Evolutionary conservation across 805 yeast genomes (phyloP).

Genomic region (Lipomyces sp.): DNA sequence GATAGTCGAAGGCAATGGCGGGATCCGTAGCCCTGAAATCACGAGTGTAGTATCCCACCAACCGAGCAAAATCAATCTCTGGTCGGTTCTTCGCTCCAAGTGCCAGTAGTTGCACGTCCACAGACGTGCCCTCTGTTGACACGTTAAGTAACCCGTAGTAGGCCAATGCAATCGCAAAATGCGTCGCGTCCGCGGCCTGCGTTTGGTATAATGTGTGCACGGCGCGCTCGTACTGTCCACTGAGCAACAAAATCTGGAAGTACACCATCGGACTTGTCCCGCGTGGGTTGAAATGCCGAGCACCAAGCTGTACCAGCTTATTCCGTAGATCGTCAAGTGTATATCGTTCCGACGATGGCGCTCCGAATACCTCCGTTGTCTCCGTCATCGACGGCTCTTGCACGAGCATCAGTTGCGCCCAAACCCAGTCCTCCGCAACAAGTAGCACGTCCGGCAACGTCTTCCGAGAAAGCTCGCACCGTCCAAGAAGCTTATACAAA

Average conservation of each 20-base stretch:
- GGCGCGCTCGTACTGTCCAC: constrained; percentile 81
- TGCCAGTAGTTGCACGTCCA: constrained; percentile 39
- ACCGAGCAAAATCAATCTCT: constrained; percentile 50
- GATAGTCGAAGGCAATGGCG: constrained; percentile 84
- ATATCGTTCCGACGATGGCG: constrained; percentile 42
- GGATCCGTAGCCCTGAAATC: constrained; percentile 84
- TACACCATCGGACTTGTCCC: constrained; percentile 67
- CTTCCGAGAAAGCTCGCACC: constrained; percentile 71
- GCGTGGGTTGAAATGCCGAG: constrained; percentile 58
- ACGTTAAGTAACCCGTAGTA: constrained; percentile 67
- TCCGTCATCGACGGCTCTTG: constrained; percentile 19
- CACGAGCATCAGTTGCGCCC: constrained; percentile 83
- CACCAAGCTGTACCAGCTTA: constrained; percentile 67
- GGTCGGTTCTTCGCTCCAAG: constrained; percentile 38
- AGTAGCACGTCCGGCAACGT: constrained; percentile 64
- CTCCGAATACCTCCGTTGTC: constrained; percentile 21
- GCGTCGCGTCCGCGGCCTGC: constrained; percentile 83
- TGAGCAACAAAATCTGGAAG: constrained; percentile 65
- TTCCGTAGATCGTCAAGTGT: constrained; percentile 71
- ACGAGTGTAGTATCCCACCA: constrained; percentile 76
- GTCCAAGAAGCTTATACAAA: constrained; percentile 87
- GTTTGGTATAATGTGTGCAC: constrained; percentile 58
- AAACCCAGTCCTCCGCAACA: constrained; percentile 92
- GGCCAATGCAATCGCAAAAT: constrained; percentile 76
- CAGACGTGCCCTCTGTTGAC: constrained; percentile 35